phyloP scores from a whole-genome alignment of 805 yeast genomes.

The Suhomyces sp. region DNA sequence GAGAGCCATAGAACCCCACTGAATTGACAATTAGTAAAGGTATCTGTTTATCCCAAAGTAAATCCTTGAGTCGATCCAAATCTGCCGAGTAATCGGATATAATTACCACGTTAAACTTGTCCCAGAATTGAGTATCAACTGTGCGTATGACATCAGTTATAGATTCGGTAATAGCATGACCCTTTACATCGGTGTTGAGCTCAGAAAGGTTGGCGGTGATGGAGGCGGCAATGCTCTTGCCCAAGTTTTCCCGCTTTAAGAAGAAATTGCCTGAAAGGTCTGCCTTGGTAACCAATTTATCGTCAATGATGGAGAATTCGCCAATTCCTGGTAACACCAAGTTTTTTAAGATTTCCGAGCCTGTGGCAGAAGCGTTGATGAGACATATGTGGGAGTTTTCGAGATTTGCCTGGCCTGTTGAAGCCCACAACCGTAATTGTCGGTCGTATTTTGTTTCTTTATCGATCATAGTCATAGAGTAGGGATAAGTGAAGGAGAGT shows the following conservation, averaged over 20 bases:
- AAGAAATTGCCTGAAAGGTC: constrained; percentile 67
- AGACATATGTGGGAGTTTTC: constrained; percentile 60
- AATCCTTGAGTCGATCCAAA: constrained; percentile 28
- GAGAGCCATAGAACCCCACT: constrained; percentile 64
- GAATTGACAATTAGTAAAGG: constrained; percentile 56
- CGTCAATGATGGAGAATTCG: constrained; percentile 57
- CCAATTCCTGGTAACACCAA: constrained; percentile 75
- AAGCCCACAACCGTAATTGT: constrained; percentile 85
- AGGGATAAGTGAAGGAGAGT: too few species aligned
- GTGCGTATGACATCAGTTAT: constrained; percentile 12
- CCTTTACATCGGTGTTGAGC: constrained; percentile 59
- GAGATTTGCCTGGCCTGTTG: constrained; percentile 66
- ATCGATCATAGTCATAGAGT: constrained; percentile 31
- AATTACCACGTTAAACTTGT: constrained; percentile 50
- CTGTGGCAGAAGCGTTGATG: constrained; percentile 54
- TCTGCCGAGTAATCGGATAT: constrained; percentile 30
- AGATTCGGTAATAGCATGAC: constrained; percentile 23
- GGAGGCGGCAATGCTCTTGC: constrained; percentile 38
- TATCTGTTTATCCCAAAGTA: constrained; percentile 44
- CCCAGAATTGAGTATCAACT: constrained; percentile 40
- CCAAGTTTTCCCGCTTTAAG: constrained; percentile 44
- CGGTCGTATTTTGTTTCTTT: constrained; percentile 70
- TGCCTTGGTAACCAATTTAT: constrained; percentile 31
- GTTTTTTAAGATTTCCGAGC: constrained; percentile 74
- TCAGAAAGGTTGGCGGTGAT: constrained; percentile 47